A percentile compares a stretch with the other conserved stretches of the same genome.
These are phyloP conservation scores for Candida maris DNA, from an alignment of 805 yeast genomes.

Conservation along the genomic window DNA sequence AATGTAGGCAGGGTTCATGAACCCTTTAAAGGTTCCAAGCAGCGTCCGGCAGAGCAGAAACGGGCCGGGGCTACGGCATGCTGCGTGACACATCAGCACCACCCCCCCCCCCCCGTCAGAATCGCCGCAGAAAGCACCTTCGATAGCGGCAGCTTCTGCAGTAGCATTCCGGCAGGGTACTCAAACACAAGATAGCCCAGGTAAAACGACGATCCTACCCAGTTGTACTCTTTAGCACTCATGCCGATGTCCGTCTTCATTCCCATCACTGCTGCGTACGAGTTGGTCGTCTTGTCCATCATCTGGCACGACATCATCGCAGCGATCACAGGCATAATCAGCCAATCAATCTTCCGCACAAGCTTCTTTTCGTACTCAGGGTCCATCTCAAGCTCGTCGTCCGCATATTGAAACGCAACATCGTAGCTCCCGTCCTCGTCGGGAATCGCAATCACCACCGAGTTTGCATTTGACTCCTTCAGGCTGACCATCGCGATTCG, in stretches of 20 bases:
- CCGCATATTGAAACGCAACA: slow-evolving; percentile 7
- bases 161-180: slow-evolving; percentile 39
- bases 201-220: slow-evolving; percentile 45
- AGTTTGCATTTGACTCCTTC: too few species aligned
- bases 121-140: slow-evolving; percentile 47
- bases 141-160: slow-evolving; percentile 52
- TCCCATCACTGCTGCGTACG: slow-evolving; percentile 38
- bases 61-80: slow-evolving; percentile 34
- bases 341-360: slow-evolving; percentile 37
- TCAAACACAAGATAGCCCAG: slow-evolving; percentile 45
- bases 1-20: slow-evolving; percentile 43
- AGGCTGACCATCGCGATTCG: too few species aligned
- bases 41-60: slow-evolving; percentile 44
- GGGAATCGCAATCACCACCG: background rate
- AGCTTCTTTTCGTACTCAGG: slow-evolving; percentile 31
- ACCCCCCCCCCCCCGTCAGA: slow-evolving; percentile 54
- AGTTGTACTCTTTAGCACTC: slow-evolving; percentile 35
- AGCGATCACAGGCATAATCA: slow-evolving; percentile 36
- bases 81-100: slow-evolving; percentile 41
- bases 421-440: background rate
- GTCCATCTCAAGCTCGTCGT: slow-evolving; percentile 14
- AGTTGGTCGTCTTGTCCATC: slow-evolving; percentile 39
- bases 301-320: slow-evolving; percentile 35
- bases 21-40: slow-evolving; percentile 52
- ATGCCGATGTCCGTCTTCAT: slow-evolving; percentile 33